Evolutionary conservation across 169 alveolate genomes (phyloP).

Genomic region (Cyclospora cayetanensis): DNA sequence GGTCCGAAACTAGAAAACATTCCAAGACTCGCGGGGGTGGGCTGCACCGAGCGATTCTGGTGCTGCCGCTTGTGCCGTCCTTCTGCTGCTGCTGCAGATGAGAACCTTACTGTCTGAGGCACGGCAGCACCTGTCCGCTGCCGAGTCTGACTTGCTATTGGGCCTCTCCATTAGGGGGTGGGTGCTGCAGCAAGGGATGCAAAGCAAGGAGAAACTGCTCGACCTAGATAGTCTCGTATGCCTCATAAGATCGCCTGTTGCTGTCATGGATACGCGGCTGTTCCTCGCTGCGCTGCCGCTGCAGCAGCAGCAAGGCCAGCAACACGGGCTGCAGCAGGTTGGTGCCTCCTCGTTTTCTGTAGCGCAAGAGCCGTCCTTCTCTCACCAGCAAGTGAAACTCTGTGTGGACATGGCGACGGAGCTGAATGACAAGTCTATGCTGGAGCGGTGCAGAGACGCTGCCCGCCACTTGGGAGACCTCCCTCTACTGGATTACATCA

Average conservation of each 20-base stretch:
- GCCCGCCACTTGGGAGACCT: background rate
- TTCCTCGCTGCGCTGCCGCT: background rate
- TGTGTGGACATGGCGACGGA: background rate
- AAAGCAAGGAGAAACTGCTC: background rate
- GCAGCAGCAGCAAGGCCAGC: constrained; percentile 14
- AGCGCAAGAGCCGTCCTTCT: background rate
- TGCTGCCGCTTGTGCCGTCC: background rate
- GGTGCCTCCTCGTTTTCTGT: background rate
- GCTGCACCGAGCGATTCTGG: background rate
- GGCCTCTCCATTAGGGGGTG: constrained; percentile 20
- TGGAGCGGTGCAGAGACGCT: background rate
- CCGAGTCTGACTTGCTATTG: background rate
- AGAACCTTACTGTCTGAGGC: background rate
- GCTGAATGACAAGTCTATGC: background rate
- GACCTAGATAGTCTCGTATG: background rate
- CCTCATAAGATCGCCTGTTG: background rate
- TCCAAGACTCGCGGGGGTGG: background rate
- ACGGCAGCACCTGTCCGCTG: constrained; percentile 19
- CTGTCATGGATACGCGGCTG: background rate
- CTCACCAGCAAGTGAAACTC: background rate
- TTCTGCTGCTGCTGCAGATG: background rate
- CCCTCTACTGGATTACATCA: background rate
- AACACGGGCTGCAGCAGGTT: background rate
- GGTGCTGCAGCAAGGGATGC: background rate
- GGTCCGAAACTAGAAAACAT: background rate